Evolutionary conservation across 495 filamentous ascomycete genomes (phyloP).

Genomic region (Xylaria telfairii): DNA sequence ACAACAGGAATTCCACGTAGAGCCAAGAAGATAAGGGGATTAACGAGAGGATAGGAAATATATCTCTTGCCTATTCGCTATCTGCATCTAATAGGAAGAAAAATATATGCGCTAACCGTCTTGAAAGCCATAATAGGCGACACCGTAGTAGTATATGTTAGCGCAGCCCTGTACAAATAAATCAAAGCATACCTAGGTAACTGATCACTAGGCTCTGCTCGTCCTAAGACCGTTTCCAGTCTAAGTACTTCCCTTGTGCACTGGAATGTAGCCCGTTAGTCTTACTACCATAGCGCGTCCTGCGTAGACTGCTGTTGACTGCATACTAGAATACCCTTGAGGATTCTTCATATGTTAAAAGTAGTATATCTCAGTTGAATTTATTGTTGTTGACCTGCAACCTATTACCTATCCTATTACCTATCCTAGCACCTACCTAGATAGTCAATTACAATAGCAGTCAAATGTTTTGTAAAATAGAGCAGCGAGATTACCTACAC

Average conservation of each 20-base stretch:
- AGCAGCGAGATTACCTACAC: no score
- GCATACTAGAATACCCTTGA: no score
- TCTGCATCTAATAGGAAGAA: not conserved
- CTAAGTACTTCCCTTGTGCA: not conserved
- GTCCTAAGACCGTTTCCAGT: no score
- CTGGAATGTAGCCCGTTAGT: not conserved
- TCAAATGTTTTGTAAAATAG: no score
- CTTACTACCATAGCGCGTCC: no score
- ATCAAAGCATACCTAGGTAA: not conserved
- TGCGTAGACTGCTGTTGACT: no score
- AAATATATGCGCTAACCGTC: not conserved
- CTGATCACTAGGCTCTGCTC: not conserved
- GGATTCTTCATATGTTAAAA: no score
- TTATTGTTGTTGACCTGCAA: no score
- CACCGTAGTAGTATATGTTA: not conserved
- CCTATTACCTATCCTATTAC: no score
- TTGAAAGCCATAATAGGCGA: not conserved
- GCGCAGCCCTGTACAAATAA: not conserved
- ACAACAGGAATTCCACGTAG: not conserved
- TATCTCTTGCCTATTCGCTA: not conserved
- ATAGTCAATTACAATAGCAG: no score
- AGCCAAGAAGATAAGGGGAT: not conserved
- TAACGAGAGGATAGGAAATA: not conserved
- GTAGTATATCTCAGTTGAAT: no score
- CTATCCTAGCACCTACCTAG: no score